phyloP scores from a whole-genome alignment of 306 rosid species.

The Rosa chinensis region DNA sequence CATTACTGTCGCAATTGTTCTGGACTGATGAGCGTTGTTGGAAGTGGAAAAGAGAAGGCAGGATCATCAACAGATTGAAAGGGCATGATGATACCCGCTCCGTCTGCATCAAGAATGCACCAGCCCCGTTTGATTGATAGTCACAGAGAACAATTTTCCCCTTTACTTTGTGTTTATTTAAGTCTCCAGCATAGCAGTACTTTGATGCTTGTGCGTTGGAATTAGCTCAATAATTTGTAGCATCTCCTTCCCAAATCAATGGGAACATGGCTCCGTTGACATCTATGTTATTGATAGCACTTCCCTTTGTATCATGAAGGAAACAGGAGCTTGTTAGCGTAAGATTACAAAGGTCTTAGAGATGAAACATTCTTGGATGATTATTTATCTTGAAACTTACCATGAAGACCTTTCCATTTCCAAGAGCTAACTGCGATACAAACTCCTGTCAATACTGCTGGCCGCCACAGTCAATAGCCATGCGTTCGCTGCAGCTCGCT shows the following conservation, averaged over 20 bases:
- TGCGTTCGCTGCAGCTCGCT: slow-evolving; percentile 34
- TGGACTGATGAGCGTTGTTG: slow-evolving; percentile 6
- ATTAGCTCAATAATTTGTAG: slow-evolving; percentile 24
- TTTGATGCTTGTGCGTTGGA: background rate
- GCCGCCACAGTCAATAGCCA: slow-evolving; percentile 32
- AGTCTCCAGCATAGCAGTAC: no score
- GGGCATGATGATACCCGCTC: background rate
- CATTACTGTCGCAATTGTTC: slow-evolving; percentile 13
- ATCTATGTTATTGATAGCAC: slow-evolving; percentile 14
- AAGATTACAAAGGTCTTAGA: background rate
- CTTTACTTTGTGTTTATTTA: background rate
- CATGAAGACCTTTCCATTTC: slow-evolving; percentile 11
- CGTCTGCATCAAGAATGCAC: background rate
- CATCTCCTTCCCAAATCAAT: slow-evolving; percentile 38
- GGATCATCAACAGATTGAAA: background rate
- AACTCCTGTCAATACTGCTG: slow-evolving; percentile 23
- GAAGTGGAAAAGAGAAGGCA: slow-evolving; percentile 10
- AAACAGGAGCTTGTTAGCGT: background rate
- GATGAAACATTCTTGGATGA: background rate
- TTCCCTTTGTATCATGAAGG: slow-evolving; percentile 10
- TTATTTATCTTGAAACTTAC: slow-evolving; percentile 3
- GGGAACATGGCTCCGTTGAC: background rate
- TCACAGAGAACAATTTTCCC: background rate
- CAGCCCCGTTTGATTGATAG: background rate
- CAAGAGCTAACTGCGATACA: slow-evolving; percentile 13